phyloP scores from a whole-genome alignment of 306 rosid species.

The Gastrolobium villosum region DNA sequence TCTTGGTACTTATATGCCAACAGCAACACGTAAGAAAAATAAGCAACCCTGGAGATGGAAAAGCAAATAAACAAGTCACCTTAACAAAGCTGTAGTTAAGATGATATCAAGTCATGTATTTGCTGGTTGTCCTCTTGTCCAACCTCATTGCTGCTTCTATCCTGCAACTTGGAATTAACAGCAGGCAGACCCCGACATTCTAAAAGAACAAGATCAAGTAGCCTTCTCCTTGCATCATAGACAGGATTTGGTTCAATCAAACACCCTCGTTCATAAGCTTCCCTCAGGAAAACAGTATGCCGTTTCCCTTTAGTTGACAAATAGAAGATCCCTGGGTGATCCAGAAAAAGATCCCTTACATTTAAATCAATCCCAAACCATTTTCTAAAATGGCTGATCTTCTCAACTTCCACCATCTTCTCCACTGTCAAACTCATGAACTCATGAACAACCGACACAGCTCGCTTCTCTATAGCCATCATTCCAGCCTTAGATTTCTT shows the following conservation, averaged over 20 bases:
- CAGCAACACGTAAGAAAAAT: slow-evolving; percentile 23
- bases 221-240: slow-evolving; percentile 83
- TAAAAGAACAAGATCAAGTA: slow-evolving; percentile 77
- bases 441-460: slow-evolving; percentile 85
- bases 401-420: slow-evolving; percentile 95
- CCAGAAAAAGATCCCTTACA: slow-evolving; percentile 79
- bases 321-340: slow-evolving; percentile 88
- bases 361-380: slow-evolving; percentile 79
- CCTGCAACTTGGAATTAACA: slow-evolving; percentile 56
- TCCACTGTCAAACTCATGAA: slow-evolving; percentile 91
- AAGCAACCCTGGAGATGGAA: slow-evolving; percentile 24
- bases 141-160: slow-evolving; percentile 47
- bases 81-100: slow-evolving; percentile 38
- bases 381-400: slow-evolving; percentile 67
- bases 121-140: slow-evolving; percentile 42
- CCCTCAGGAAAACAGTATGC: slow-evolving; percentile 91
- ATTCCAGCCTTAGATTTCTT: slow-evolving; percentile 61
- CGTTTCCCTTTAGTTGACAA: slow-evolving; percentile 91
- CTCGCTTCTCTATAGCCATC: slow-evolving; percentile 78
- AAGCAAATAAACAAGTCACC: slow-evolving; percentile 25
- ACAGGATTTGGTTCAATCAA: slow-evolving; percentile 81
- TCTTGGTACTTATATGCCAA: slow-evolving; percentile 7
- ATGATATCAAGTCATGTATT: slow-evolving; percentile 33
- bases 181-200: slow-evolving; percentile 70
- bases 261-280: slow-evolving; percentile 88